Evolutionary conservation across 129 eudicot genomes (phyloP).

Genomic region (Artemisia annua): DNA sequence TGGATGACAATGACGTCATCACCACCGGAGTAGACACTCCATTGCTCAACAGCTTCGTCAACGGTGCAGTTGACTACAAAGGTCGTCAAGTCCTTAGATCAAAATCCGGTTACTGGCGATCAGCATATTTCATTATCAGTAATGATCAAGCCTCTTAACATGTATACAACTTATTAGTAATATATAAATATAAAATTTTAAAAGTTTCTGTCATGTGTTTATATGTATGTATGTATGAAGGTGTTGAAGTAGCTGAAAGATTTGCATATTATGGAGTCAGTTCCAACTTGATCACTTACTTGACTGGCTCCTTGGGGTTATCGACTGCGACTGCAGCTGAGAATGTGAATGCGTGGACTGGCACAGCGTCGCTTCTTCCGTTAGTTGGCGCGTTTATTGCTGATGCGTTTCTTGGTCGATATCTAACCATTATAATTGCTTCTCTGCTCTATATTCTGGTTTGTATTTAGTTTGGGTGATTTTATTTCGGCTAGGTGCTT

Average conservation of each 20-base stretch:
- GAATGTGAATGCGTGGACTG: constrained; percentile 19
- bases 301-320: constrained; percentile 10
- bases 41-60: constrained; percentile 31
- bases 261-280: constrained; percentile 22
- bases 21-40: constrained; percentile 16
- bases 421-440: constrained; percentile 7
- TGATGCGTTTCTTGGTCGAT: constrained; percentile 61
- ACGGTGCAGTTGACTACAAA: constrained; percentile 45
- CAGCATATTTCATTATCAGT: constrained; percentile 22
- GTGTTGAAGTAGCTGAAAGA: constrained; percentile 31
- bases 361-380: constrained; percentile 33
- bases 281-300: constrained; percentile 15
- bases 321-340: constrained; percentile 18
- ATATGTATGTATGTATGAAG: neutral
- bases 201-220: neutral
- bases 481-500: too few species aligned
- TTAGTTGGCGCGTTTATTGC: constrained; percentile 48
- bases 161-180: neutral
- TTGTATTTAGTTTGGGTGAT: neutral
- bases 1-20: constrained; percentile 3
- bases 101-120: constrained; percentile 44
- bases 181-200: neutral
- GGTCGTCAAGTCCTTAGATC: constrained; percentile 53
- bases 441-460: constrained; percentile 22
- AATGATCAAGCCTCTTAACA: neutral